A percentile compares a stretch with the other conserved stretches of the same genome.
Conservation (phyloP, 345 rosid genomes). For the Triadica sebifera region DNA sequence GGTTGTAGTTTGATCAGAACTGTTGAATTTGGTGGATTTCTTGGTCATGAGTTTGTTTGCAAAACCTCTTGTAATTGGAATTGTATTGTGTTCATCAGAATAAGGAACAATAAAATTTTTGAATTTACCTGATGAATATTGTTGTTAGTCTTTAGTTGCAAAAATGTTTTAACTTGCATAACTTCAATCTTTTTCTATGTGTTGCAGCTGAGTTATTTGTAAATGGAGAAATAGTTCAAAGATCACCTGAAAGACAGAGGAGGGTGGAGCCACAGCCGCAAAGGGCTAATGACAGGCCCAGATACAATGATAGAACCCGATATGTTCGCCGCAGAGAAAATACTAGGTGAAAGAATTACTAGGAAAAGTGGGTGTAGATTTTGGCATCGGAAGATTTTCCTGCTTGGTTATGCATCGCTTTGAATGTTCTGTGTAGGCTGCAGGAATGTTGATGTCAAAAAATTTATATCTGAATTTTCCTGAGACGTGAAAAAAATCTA, state of each 20-base stretch:
- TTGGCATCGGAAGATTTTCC: neutral
- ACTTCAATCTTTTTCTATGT: neutral
- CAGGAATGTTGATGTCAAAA: neutral
- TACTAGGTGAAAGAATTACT: constrained; percentile 36
- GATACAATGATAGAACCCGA: constrained; percentile 92
- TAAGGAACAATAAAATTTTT: too few species aligned
- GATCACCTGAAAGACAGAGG: constrained; percentile 91
- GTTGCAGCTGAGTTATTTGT: constrained; percentile 88
- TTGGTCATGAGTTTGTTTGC: neutral
- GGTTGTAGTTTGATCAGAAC: neutral
- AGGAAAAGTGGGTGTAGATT: constrained; percentile 25
- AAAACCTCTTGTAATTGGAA: neutral
- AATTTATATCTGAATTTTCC: too few species aligned
- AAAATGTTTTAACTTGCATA: neutral
- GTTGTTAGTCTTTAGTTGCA: too few species aligned
- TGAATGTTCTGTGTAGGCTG: neutral
- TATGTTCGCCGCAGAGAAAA: constrained; percentile 86
- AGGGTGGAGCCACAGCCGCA: constrained; percentile 93
- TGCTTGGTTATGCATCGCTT: neutral
- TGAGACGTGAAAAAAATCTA: neutral
- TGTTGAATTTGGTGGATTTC: neutral
- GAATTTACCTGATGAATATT: too few species aligned
- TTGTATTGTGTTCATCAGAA: neutral
- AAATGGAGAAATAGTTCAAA: constrained; percentile 90
- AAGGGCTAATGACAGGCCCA: constrained; percentile 89